A percentile compares a stretch with the other conserved stretches of the same genome.
These are phyloP conservation scores for Lasiodiplodia sp. DNA, from an alignment of 2,329 filamentous ascomycete species.

Conservation along the genomic window DNA sequence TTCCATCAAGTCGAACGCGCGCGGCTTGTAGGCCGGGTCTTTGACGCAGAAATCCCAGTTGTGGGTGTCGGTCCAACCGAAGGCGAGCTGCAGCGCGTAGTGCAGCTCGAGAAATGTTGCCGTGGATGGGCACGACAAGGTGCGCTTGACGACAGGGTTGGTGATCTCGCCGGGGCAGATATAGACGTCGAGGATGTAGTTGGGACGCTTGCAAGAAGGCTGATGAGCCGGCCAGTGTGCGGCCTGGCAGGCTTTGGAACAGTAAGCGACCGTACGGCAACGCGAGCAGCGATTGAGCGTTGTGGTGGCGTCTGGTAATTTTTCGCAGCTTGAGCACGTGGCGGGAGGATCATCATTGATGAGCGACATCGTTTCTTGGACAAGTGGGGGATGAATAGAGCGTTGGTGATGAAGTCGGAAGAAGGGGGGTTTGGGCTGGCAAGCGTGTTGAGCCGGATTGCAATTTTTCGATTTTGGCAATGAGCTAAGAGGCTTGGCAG, in stretches of 20 bases:
- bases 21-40: slow-evolving; percentile 17
- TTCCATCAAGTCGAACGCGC: slow-evolving; percentile 16
- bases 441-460: background rate
- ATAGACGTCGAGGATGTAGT: slow-evolving; percentile 38
- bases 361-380: background rate
- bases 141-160: slow-evolving; percentile 37
- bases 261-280: slow-evolving; percentile 1
- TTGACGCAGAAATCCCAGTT: slow-evolving; percentile 37
- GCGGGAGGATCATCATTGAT: background rate
- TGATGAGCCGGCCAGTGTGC: slow-evolving; percentile 1
- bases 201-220: slow-evolving; percentile 34
- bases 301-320: background rate
- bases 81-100: slow-evolving; percentile 38
- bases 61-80: slow-evolving; percentile 38
- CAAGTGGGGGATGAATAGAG: background rate
- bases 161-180: slow-evolving; percentile 32
- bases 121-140: slow-evolving; percentile 37
- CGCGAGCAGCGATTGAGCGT: slow-evolving; percentile 6
- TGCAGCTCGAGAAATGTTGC: slow-evolving; percentile 38
- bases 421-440: background rate
- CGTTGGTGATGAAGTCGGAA: background rate
- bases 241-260: slow-evolving; percentile 2
- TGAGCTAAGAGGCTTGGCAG: too few species aligned
- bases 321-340: background rate
- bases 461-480: background rate